Evolutionary conservation across 495 filamentous ascomycete species (phyloP).

Genomic region (Trichoderma reesei): DNA sequence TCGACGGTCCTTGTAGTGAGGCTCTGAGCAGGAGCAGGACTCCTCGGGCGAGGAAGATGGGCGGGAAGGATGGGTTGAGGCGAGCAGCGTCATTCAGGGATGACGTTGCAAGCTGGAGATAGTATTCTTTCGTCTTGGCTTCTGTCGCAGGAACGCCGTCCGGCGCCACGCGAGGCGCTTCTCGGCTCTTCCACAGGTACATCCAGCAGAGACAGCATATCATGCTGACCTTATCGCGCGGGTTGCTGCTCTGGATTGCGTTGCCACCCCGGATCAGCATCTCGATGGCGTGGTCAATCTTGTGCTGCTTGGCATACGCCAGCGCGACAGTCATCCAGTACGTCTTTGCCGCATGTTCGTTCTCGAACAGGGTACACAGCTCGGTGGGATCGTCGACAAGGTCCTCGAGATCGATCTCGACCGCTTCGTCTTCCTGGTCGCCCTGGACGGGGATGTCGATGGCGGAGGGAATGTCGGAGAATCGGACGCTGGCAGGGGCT

Average conservation of each 20-base stretch:
- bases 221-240: constrained; percentile 78
- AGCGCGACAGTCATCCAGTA: constrained; percentile 95
- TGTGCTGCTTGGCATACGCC: constrained; percentile 93
- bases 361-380: constrained; percentile 85
- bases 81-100: constrained; percentile 87
- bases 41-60: constrained; percentile 83
- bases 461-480: constrained; percentile 76
- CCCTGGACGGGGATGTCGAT: constrained; percentile 87
- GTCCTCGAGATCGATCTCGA: constrained; percentile 85
- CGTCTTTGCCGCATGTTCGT: constrained; percentile 73
- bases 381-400: constrained; percentile 93
- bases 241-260: constrained; percentile 56
- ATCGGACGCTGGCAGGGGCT: constrained; percentile 43
- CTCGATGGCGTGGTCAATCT: constrained; percentile 88
- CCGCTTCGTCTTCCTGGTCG: constrained; percentile 55
- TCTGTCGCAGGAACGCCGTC: constrained; percentile 54
- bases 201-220: constrained; percentile 84
- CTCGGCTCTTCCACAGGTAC: constrained; percentile 81
- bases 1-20: constrained; percentile 70
- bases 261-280: constrained; percentile 76
- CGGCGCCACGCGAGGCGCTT: constrained; percentile 68
- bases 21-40: constrained; percentile 81
- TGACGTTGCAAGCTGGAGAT: constrained; percentile 79
- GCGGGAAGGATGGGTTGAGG: constrained; percentile 84
- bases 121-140: constrained; percentile 81